Conservation (phyloP, 148 eudicot species). For the Persicaria maculosa region DNA sequence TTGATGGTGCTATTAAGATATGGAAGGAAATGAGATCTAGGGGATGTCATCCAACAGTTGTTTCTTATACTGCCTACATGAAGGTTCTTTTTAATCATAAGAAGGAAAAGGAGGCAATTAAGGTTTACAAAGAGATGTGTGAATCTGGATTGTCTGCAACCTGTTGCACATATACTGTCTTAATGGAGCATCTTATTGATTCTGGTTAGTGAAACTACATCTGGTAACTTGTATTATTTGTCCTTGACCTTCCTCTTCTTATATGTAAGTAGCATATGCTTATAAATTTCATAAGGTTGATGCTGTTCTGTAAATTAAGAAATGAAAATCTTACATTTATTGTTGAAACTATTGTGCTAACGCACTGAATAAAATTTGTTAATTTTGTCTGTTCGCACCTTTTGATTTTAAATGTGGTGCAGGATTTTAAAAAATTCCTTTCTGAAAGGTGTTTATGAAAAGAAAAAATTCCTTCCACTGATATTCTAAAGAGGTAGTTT, state of each 20-base stretch:
- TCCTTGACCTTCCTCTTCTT: background rate
- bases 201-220: conserved; percentile 43
- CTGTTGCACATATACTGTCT: conserved; percentile 72
- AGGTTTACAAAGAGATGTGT: conserved; percentile 70
- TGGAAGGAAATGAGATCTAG: conserved; percentile 74
- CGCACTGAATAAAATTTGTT: background rate
- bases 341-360: background rate
- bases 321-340: background rate
- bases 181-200: conserved; percentile 77
- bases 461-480: background rate
- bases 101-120: conserved; percentile 52
- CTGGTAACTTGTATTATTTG: background rate
- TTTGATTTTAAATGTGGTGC: background rate
- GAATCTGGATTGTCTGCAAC: conserved; percentile 55
- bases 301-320: background rate
- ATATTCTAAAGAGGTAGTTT: conserved; percentile 1
- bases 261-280: background rate
- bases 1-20: conserved; percentile 55
- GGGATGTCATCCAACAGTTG: conserved; percentile 62
- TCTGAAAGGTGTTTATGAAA: background rate
- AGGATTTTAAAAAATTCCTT: background rate
- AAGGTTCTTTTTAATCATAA: conserved; percentile 64
- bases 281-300: background rate
- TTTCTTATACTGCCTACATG: conserved; percentile 79
- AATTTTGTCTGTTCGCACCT: background rate